phyloP scores from a whole-genome alignment of 495 filamentous ascomycete species.

The Achaetomiella virescens region DNA sequence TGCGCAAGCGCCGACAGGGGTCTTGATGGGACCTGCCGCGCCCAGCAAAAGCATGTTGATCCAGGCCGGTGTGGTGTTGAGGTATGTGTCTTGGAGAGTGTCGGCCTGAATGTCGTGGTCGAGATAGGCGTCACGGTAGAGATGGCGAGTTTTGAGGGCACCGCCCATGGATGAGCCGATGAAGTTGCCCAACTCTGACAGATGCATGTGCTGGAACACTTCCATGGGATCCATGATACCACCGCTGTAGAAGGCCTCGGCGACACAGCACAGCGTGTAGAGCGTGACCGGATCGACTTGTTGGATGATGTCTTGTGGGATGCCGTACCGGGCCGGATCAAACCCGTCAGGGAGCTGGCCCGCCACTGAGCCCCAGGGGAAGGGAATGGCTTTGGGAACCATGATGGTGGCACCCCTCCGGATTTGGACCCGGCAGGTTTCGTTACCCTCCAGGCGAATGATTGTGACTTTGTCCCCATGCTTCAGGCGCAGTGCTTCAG shows the following conservation, averaged over 20 bases:
- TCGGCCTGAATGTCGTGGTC: constrained; percentile 92
- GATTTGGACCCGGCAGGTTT: constrained; percentile 77
- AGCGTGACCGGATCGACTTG: constrained; percentile 91
- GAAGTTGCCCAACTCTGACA: constrained; percentile 91
- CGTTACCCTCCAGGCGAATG: constrained; percentile 29
- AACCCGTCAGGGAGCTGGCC: constrained; percentile 89
- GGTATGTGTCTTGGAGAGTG: constrained; percentile 91
- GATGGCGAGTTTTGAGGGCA: constrained; percentile 73
- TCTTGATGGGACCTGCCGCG: constrained; percentile 90
- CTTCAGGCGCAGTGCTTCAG: constrained; percentile 81
- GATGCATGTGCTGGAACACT: constrained; percentile 93
- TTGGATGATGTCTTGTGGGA: constrained; percentile 85
- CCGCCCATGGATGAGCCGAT: constrained; percentile 91
- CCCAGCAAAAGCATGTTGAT: constrained; percentile 93
- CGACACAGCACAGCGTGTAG: constrained; percentile 79
- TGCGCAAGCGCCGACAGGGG: constrained; percentile 88
- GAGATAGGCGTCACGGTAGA: constrained; percentile 90
- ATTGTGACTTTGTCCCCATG: constrained; percentile 72
- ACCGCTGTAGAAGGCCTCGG: constrained; percentile 73
- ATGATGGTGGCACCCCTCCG: constrained; percentile 81
- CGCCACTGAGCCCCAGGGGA: constrained; percentile 76
- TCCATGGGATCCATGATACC: constrained; percentile 95
- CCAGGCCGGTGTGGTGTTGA: constrained; percentile 98
- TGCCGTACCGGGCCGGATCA: constrained; percentile 83
- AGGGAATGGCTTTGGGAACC: constrained; percentile 85